A percentile compares a stretch with the other conserved stretches of the same genome.
phyloP scores from a whole-genome alignment of 148 eudicot genomes.

The Amaranthus palmeri region DNA sequence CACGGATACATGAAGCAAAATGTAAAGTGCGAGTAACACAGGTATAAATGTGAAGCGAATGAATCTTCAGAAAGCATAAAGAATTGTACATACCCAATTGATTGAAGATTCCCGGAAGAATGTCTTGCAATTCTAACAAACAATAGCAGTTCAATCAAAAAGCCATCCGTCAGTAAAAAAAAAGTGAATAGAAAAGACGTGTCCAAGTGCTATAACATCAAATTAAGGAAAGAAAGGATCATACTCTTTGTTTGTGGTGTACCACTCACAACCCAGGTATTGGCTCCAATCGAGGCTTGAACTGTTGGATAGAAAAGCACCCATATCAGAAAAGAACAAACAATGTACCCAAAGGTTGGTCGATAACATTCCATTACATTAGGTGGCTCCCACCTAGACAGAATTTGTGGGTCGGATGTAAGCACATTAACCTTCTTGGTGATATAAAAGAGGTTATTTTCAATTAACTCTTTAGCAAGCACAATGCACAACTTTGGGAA shows the following conservation, averaged over 20 bases:
- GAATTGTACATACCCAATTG: slow-evolving; percentile 56
- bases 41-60: not conserved
- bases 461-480: too few species aligned
- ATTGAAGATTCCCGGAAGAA: slow-evolving; percentile 81
- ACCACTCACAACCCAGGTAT: slow-evolving; percentile 97
- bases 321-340: not conserved
- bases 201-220: too few species aligned
- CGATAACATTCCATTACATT: too few species aligned
- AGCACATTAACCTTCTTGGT: too few species aligned
- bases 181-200: too few species aligned
- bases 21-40: not conserved
- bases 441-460: too few species aligned
- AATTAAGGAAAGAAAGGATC: slow-evolving; percentile 10
- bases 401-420: too few species aligned
- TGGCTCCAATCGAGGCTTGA: slow-evolving; percentile 88
- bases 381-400: too few species aligned
- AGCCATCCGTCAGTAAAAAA: too few species aligned
- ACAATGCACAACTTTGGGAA: too few species aligned
- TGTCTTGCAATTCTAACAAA: slow-evolving; percentile 76
- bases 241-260: slow-evolving; percentile 88
- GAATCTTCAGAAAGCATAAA: not conserved
- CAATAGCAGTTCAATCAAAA: not conserved
- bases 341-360: not conserved
- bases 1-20: too few species aligned
- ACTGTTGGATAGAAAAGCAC: slow-evolving; percentile 37